phyloP scores from a whole-genome alignment of 768 basidiomycete genomes.

The Xerocomus brunneocitrinus region DNA sequence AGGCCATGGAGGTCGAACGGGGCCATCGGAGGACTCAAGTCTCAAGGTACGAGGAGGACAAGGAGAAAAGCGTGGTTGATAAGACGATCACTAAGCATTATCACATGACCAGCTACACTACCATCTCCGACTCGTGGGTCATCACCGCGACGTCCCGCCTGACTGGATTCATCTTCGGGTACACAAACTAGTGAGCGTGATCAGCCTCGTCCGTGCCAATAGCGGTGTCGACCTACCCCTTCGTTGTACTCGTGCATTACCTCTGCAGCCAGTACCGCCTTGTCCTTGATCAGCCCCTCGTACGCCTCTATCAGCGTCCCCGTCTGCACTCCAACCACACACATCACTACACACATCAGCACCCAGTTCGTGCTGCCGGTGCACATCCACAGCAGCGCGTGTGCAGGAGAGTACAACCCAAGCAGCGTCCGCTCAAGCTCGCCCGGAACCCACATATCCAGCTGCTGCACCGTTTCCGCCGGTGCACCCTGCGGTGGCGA shows the following conservation, averaged over 20 bases:
- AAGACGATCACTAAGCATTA: slow-evolving; percentile 7
- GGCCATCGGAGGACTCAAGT: slow-evolving; percentile 38
- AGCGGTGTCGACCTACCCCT: slow-evolving; percentile 44
- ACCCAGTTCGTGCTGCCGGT: slow-evolving; percentile 75
- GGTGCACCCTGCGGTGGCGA: slow-evolving; percentile 35
- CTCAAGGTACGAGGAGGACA: background rate
- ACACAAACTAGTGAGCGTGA: slow-evolving; percentile 59
- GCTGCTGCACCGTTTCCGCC: slow-evolving; percentile 59
- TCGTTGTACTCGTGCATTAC: slow-evolving; percentile 83
- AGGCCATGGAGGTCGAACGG: slow-evolving; percentile 71
- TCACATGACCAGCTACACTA: slow-evolving; percentile 10
- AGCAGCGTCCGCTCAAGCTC: slow-evolving; percentile 68
- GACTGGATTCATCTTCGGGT: slow-evolving; percentile 74
- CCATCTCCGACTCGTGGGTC: slow-evolving; percentile 81
- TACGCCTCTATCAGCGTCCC: slow-evolving; percentile 38
- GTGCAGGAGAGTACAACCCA: slow-evolving; percentile 73
- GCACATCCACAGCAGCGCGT: slow-evolving; percentile 69
- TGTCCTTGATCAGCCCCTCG: slow-evolving; percentile 66
- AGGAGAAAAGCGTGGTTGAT: slow-evolving; percentile 2
- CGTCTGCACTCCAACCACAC: slow-evolving; percentile 61
- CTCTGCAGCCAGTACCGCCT: slow-evolving; percentile 67
- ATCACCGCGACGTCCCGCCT: slow-evolving; percentile 76
- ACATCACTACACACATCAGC: slow-evolving; percentile 64
- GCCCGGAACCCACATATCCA: slow-evolving; percentile 76
- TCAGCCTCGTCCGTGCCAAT: background rate